phyloP scores from a whole-genome alignment of 192 early-diverging fungal species.

The Coemansia biformis region DNA sequence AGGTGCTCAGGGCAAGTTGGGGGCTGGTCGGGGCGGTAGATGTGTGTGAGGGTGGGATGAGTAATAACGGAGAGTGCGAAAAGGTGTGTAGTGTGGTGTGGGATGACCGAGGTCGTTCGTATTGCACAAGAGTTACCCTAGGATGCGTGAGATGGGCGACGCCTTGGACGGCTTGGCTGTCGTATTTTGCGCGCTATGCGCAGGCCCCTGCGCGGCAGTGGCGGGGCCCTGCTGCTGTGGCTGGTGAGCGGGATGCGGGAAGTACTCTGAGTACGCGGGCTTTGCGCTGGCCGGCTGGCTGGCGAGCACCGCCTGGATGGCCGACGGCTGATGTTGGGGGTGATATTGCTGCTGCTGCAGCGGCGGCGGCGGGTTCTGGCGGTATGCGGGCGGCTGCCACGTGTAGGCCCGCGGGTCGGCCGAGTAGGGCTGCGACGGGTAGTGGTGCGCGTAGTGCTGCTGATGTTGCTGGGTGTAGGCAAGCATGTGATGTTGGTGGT shows the following conservation, averaged over 20 bases:
- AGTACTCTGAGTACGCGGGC: slow-evolving; percentile 6
- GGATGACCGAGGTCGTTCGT: no score
- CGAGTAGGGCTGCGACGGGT: neutral
- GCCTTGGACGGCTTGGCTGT: slow-evolving; percentile 2
- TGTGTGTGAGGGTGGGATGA: no score
- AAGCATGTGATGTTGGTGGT: slow-evolving; percentile 14
- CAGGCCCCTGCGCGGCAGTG: no score
- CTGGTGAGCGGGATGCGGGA: slow-evolving; percentile 3
- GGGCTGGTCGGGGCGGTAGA: no score
- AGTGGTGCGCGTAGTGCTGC: no score
- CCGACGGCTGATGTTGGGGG: no score
- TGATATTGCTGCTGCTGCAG: slow-evolving; percentile 1
- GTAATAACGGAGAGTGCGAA: neutral
- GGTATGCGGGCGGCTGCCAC: slow-evolving; percentile 9
- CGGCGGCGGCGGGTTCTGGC: slow-evolving; percentile 2
- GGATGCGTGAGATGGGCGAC: slow-evolving; percentile 36
- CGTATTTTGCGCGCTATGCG: no score
- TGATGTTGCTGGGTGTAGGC: neutral
- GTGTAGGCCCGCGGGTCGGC: slow-evolving; percentile 5
- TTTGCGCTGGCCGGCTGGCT: neutral
- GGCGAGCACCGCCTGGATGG: no score
- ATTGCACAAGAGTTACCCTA: slow-evolving; percentile 18
- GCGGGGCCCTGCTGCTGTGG: slow-evolving; percentile 7
- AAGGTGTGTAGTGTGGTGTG: no score
- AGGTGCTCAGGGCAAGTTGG: no score